Base-by-base conservation (phyloP, 2,329 filamentous ascomycete species). In the Pseudogymnoascus sp. region DNA sequence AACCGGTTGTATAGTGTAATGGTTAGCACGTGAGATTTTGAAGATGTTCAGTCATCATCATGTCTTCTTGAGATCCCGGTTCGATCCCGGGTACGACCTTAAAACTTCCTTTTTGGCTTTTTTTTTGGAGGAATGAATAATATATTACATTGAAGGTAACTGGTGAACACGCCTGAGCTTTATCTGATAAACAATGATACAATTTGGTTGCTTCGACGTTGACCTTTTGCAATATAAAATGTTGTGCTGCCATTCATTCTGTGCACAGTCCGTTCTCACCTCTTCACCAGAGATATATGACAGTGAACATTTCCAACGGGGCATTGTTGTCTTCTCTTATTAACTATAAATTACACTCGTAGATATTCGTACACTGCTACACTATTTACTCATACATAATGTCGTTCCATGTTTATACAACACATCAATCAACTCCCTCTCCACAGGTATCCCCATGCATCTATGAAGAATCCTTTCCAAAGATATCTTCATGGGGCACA, bases 401-500 rank as follows among this genome's bases (percentile, higher is more conserved):
- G 18, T 18, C n/a, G 5, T 54, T 32, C 16, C 25, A 8, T 54
- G 4, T 54, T 54, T 32, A 32, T 32, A 54, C 43, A 54, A n/a
- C n/a, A 2, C 25, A 32, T 54, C 25, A 14, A 50, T 30, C 25
- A 6, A 3, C 9, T 11, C 25, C 5, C 6, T 18, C 5, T 12
- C 43, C n/a, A 12, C 14, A 7, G 25, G 25, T 54, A 32, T 58
- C 11, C 12, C 57, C 9, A 8, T 58, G 34, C 32, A 58, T 30
- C 12, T 14, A 7, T 58, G 32, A 58, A 38, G 22, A 14, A 22
- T 58, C 57, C 7, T 58, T 58, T 30, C 57, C 32, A 43, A 28
- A 57, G 16, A 71, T 34, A 54, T 70, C 66, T 16, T 71, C 70
- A 25, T 67, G 64, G 14, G 68, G 62, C 35, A 70, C 64, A 50